Evolutionary conservation across 225 moss, liverwort and hornwort genomes (phyloP), one percentile per base, ranked within the genome.

Genomic region (Lunularia cruciata): DNA sequence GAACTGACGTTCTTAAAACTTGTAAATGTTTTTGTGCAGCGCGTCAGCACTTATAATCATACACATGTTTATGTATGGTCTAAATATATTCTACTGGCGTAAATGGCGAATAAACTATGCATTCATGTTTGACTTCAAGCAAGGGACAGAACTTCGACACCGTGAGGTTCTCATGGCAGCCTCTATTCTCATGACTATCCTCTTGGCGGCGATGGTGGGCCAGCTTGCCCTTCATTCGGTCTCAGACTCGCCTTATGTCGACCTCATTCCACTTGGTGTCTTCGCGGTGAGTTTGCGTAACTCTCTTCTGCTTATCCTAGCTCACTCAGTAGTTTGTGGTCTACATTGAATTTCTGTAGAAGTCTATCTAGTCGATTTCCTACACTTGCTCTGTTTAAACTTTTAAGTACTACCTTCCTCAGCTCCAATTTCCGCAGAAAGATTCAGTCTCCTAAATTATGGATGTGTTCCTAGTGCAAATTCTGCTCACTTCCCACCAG

Each of bases 11-110:
- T 55, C 28, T 4, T 3, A 4, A 27, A 20, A 2, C 28, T 26
- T 2, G 8, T 55, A 5, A 55, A 10, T 8, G 12, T 5, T 20
- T 51, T 51, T 28, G 13, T 47, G 65, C 65, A 65, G 65, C 20
- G 4, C 76, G 59, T 60, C 76, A 28, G 82, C 78, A 6, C 61
- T 90, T 61, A 70, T 90, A 52, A 81, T 90, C 19, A 75, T 90
- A n/a, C 90, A 90, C 67, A 76, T 88, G 80, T 88, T 83, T 56
- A 76, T 84, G 86, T 90, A 90, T 55, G 88, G 88, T 38, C 80
- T 81, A 72, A 84, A 90, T 36, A 60, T 86, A 15, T 90, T 79
- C 19, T 79, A 79, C 28, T 90, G 90, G 87, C 77, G 83, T 60
- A 69, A 72, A 67, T 76, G 66, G 40, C 79, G 84, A 45, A 88